Conservation (phyloP, 768 basidiomycete species). For the Leccinum subgranulosum region DNA sequence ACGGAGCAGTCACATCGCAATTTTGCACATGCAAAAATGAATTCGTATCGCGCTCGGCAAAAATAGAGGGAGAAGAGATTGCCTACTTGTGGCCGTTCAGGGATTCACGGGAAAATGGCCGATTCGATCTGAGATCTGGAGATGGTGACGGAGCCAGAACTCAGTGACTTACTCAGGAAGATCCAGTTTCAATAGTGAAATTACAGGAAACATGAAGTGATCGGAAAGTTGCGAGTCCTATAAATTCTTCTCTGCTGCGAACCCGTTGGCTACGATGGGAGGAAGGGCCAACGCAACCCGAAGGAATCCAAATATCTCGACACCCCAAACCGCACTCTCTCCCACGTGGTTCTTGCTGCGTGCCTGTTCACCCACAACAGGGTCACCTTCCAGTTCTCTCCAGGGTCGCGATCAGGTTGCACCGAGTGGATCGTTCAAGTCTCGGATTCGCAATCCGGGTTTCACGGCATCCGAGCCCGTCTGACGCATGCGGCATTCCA, state of each 20-base stretch:
- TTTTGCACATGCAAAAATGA: slow-evolving; percentile 25
- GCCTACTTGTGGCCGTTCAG: slow-evolving; percentile 28
- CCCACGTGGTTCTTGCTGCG: slow-evolving; percentile 23
- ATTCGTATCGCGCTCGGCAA: slow-evolving; percentile 25
- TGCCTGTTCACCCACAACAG: slow-evolving; percentile 21
- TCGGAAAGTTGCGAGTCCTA: slow-evolving; percentile 22
- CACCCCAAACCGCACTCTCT: slow-evolving; percentile 14
- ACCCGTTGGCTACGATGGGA: slow-evolving; percentile 8
- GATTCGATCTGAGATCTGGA: slow-evolving; percentile 30
- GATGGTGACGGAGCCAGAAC: slow-evolving; percentile 28
- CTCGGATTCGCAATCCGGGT: slow-evolving; percentile 16
- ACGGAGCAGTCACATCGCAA: slow-evolving; percentile 22
- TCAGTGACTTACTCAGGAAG: slow-evolving; percentile 4
- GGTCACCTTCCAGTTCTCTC: slow-evolving; percentile 7
- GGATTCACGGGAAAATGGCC: slow-evolving; percentile 34
- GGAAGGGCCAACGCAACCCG: slow-evolving; percentile 12
- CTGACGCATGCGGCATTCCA: not conserved
- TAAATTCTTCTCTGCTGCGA: slow-evolving; percentile 12
- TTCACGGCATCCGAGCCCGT: not conserved
- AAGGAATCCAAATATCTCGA: slow-evolving; percentile 17
- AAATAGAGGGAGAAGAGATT: slow-evolving; percentile 34
- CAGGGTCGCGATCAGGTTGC: slow-evolving; percentile 17
- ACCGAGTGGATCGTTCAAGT: slow-evolving; percentile 1
- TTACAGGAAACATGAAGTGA: slow-evolving; percentile 10
- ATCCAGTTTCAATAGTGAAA: slow-evolving; percentile 1